phyloP scores from a whole-genome alignment of 75 land plant genomes.

The Adiantum capillusveneris region DNA sequence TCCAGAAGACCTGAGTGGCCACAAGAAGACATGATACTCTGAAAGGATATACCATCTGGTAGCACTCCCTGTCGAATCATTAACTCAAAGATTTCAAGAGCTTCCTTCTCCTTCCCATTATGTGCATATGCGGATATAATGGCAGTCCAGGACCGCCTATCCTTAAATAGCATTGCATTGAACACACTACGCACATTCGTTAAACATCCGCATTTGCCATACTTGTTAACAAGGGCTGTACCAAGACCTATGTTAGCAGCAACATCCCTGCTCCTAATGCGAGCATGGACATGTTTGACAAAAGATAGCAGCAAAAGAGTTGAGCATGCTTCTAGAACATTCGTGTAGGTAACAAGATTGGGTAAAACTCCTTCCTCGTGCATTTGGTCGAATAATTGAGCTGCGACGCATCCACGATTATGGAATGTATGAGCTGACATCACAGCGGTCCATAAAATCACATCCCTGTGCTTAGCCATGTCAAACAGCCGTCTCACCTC shows the following conservation, averaged over 20 bases:
- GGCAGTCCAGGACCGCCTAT: conserved; percentile 45
- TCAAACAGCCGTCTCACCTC: background rate
- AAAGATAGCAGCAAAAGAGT: background rate
- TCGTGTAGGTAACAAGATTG: background rate
- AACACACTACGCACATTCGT: conserved; percentile 17
- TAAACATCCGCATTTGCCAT: conserved; percentile 34
- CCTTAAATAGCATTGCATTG: conserved; percentile 9
- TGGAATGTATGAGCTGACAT: background rate
- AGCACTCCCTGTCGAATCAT: conserved; percentile 20
- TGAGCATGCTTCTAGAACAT: background rate
- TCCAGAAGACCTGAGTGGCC: conserved; percentile 30
- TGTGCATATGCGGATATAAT: conserved; percentile 34
- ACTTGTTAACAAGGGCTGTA: conserved; percentile 36
- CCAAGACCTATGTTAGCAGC: conserved; percentile 1
- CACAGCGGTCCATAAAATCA: background rate
- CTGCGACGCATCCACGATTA: too few species aligned
- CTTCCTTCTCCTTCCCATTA: conserved; percentile 34
- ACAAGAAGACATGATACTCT: conserved; percentile 31
- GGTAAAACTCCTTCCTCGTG: background rate
- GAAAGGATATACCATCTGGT: conserved; percentile 31
- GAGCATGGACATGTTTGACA: too few species aligned
- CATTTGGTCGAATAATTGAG: background rate
- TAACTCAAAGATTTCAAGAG: conserved; percentile 23
- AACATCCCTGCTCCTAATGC: too few species aligned
- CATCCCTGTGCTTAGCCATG: background rate